A percentile compares a stretch with the other conserved stretches of the same genome.
Evolutionary conservation across 1,139 yeast genomes (phyloP).

Genomic region (Keqinozyma sinolaborantium): DNA sequence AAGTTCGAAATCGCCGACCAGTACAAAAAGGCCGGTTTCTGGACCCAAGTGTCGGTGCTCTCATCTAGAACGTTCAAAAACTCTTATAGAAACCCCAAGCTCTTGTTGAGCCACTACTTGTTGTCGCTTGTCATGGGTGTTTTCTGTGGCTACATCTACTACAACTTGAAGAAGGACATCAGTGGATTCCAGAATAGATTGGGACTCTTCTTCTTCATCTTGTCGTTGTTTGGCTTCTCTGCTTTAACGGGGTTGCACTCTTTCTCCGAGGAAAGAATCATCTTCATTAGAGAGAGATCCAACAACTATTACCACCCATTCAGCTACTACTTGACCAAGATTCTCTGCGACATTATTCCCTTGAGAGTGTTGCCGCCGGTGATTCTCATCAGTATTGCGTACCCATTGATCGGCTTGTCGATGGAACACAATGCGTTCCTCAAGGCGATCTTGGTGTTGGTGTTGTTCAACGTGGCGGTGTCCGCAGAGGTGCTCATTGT

Average conservation of each 20-base stretch:
- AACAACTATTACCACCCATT: constrained; percentile 88
- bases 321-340: constrained; percentile 81
- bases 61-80: constrained; percentile 89
- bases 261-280: constrained; percentile 82
- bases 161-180: constrained; percentile 78
- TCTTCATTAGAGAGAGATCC: constrained; percentile 88
- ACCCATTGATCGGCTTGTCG: constrained; percentile 86
- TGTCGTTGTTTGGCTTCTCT: constrained; percentile 91
- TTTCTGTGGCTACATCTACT: constrained; percentile 84
- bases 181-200: constrained; percentile 95
- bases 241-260: constrained; percentile 88
- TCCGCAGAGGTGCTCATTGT: constrained; percentile 81
- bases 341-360: constrained; percentile 86
- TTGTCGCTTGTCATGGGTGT: constrained; percentile 73
- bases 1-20: constrained; percentile 33
- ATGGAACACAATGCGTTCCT: constrained; percentile 76
- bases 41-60: constrained; percentile 63
- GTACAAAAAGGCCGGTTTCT: constrained; percentile 51
- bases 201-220: constrained; percentile 85
- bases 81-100: constrained; percentile 84
- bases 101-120: constrained; percentile 77
- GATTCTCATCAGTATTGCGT: constrained; percentile 75
- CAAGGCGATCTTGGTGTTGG: constrained; percentile 64
- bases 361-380: constrained; percentile 88
- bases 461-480: constrained; percentile 81